Base-by-base conservation (phyloP, 192 early-diverging fungal genomes). In the Jimgerdemannia flammicorona region DNA sequence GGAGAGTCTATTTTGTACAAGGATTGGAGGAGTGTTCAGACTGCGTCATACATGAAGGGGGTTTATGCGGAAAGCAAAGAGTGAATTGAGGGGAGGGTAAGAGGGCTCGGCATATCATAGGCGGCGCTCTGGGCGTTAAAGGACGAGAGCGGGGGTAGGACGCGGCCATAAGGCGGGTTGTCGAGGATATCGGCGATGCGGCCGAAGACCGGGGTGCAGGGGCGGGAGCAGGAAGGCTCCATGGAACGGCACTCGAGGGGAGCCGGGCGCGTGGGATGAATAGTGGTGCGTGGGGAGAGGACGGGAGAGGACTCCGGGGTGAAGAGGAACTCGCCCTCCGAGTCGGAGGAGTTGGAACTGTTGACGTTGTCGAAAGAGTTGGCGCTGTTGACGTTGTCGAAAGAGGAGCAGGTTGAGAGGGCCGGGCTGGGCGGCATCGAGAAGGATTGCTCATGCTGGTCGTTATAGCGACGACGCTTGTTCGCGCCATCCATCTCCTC, bases 281-380 rank as follows among this genome's bases (percentile, higher is more conserved):
- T 18, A 19, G 75, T 54, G 74, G 66, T 66, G 17, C 77, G 80
- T 44, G 73, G 72, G 10, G 80, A 78, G 20, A 78, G 77, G 9
- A 73, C 74, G 40, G 87, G 87, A 0, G 85, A 87, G 4, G 81
- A 74, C 73, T 87, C 84, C 20, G 86, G 86, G 18, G 86, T 87
- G 63, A 82, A 81, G 40, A 85, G 76, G 64, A 67, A 83, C 11
- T 83, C 81, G 67, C 19, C 40, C 9, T 69, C 71, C 7, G 76
- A 85, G 54, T 77, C 77, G 49, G 81, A 74, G 39, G 84, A 80
- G 75, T 81, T 73, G 44, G 78, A 64, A 7, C 78, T 71, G 69
- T 80, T 72, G 70, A 82, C 66, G 69, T 75, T 72, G 64, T 81
- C 66, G 70, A n/a, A n/a, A n/a, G n/a, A n/a, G n/a, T n/a, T n/a